Conservation (phyloP, 164 flowering plant species). For the Stephania cephalantha region DNA sequence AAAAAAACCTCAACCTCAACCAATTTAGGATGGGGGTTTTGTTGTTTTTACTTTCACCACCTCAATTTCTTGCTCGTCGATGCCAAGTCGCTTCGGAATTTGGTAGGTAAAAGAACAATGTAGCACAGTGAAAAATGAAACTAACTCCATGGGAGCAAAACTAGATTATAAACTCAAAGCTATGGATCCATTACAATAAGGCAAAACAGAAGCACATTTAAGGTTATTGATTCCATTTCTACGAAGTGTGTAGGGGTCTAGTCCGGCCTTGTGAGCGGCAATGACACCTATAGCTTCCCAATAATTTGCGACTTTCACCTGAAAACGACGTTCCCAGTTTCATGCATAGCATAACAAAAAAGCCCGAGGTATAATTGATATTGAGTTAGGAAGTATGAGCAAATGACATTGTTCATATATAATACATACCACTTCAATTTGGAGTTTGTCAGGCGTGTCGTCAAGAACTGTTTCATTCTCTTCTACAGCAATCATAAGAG, state of each 20-base stretch:
- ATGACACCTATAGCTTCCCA: slow-evolving; percentile 84
- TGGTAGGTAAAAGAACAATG: too few relatives aligned
- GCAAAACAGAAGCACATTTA: slow-evolving; percentile 11
- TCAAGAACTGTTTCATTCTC: slow-evolving; percentile 77
- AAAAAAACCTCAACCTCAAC: too few relatives aligned
- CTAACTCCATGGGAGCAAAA: too few relatives aligned
- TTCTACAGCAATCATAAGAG: slow-evolving; percentile 68
- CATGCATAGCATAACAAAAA: not conserved
- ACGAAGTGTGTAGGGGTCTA: slow-evolving; percentile 64
- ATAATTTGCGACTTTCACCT: slow-evolving; percentile 71
- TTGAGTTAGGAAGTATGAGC: not conserved
- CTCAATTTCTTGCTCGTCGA: too few relatives aligned
- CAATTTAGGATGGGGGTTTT: too few relatives aligned
- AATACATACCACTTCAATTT: slow-evolving; percentile 55
- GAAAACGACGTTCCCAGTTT: slow-evolving; percentile 18
- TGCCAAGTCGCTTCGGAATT: too few relatives aligned
- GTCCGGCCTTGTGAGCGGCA: slow-evolving; percentile 85
- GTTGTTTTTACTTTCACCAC: too few relatives aligned
- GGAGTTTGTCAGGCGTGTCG: slow-evolving; percentile 65
- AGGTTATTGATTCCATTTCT: slow-evolving; percentile 49
- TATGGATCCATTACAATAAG: slow-evolving; percentile 32
- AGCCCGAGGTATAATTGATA: not conserved
- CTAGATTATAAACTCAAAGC: slow-evolving; percentile 12
- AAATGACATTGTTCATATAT: not conserved
- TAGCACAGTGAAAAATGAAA: too few relatives aligned